Percentiles rank a stretch among this genome's conserved stretches.
Evolutionary conservation across 768 basidiomycete species (phyloP).

Genomic region (Leccinum boreale): DNA sequence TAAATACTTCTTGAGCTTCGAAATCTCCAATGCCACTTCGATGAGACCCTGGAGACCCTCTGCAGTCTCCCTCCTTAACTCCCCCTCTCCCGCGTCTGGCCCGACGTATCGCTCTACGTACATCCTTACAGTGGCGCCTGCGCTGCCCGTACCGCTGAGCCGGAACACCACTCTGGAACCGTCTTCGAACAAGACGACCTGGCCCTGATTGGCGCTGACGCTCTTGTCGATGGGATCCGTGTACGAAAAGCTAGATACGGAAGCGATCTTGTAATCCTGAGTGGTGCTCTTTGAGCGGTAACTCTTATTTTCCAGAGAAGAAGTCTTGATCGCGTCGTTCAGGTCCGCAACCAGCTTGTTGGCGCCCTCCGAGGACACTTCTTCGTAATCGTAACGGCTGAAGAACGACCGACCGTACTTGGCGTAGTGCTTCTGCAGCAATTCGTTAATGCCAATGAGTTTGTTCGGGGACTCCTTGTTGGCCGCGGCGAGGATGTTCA

Average conservation of each 20-base stretch:
- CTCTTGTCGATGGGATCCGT: slow-evolving; percentile 97
- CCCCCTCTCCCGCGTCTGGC: slow-evolving; percentile 57
- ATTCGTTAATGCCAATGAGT: slow-evolving; percentile 85
- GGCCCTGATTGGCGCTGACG: slow-evolving; percentile 92
- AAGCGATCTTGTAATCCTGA: slow-evolving; percentile 72
- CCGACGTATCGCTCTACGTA: slow-evolving; percentile 93
- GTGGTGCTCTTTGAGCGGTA: slow-evolving; percentile 66
- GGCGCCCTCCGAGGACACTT: slow-evolving; percentile 89
- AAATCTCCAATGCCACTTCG: slow-evolving; percentile 86
- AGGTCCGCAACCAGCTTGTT: slow-evolving; percentile 79
- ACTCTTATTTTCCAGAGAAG: slow-evolving; percentile 63
- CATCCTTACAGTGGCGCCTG: slow-evolving; percentile 94
- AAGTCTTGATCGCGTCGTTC: slow-evolving; percentile 63
- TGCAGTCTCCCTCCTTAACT: slow-evolving; percentile 71
- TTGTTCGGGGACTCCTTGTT: slow-evolving; percentile 72
- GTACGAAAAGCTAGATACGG: slow-evolving; percentile 88
- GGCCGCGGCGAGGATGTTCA: slow-evolving; percentile 93
- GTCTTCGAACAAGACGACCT: slow-evolving; percentile 87
- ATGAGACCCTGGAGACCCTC: slow-evolving; percentile 94
- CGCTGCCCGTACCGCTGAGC: slow-evolving; percentile 92
- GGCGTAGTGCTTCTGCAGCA: slow-evolving; percentile 83
- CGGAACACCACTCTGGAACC: slow-evolving; percentile 95
- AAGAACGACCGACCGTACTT: slow-evolving; percentile 98
- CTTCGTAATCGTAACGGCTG: slow-evolving; percentile 99
- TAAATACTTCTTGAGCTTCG: slow-evolving; percentile 82